Evolutionary conservation across 2,329 filamentous ascomycete genomes (phyloP), one percentile per base, ranked within the genome.

Genomic region (Colletotrichum navitas): DNA sequence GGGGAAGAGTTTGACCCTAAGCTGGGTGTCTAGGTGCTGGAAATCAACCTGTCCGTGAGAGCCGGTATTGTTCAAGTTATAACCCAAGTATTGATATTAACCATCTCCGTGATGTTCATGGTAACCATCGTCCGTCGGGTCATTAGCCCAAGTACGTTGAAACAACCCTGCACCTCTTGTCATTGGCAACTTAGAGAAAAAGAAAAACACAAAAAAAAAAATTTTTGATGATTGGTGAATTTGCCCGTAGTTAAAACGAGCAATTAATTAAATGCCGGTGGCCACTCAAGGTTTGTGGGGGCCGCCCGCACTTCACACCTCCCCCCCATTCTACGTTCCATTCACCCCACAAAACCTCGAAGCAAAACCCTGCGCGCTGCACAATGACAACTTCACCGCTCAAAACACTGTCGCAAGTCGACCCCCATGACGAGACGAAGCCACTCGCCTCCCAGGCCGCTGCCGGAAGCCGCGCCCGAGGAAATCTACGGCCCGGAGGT

Each of bases 391-490:
- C n/a, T 18, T 54, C 65, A 51, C 58, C 58, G 43, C 64, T 32
- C 7, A 16, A 3, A 18, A n/a, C 34, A 39, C 34, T 45, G 11
- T 14, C 12, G 29, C 51, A 36, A 8, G n/a, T 24, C 21, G 18
- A 24, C 39, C 36, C 21, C 39, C 29, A 55, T 69, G 69, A 6
- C 65, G 18, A 45, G 34, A 58, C 60, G 65, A 39, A 60, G 36
- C 36, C 45, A 32, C 29, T 72, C 69, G n/a, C 69, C 69, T 14
- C 69, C 65, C 16, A 45, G 65, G 29, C 65, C 24, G 34, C 45
- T 64, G 39, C 59, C 69, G 2, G 21, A 60, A 21, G 69, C 69
- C 14, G 65, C 56, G 8, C 69, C 69, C 8, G 69, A 72, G 34
- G 69, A 72, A 41, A 21, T 72, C 3, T 72, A 72, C 21, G 21